These are phyloP conservation scores for Lipomyces chichibuensis DNA, from an alignment of 805 yeast species.

Conservation along the genomic window DNA sequence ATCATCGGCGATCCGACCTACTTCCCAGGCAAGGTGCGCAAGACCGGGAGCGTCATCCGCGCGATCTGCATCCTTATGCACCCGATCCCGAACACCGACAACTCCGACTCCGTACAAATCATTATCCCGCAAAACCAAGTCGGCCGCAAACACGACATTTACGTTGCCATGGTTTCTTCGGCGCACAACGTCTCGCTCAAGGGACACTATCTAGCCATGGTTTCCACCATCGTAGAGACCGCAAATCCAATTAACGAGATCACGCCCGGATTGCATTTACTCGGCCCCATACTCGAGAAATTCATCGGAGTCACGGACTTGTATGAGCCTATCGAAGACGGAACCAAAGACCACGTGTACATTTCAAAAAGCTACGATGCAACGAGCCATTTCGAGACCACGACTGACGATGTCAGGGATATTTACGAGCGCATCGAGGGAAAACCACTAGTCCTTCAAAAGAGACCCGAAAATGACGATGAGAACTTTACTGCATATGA, in stretches of 20 bases:
- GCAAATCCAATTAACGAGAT: conserved; percentile 88
- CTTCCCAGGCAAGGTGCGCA: conserved; percentile 79
- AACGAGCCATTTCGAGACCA: conserved; percentile 90
- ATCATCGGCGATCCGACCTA: conserved; percentile 98
- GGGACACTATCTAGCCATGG: conserved; percentile 89
- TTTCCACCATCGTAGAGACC: conserved; percentile 93
- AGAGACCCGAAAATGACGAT: conserved; percentile 69
- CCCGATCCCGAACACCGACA: conserved; percentile 79
- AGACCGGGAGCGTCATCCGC: conserved; percentile 76
- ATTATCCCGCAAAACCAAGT: conserved; percentile 97
- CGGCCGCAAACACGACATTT: conserved; percentile 89
- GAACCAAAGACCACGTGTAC: conserved; percentile 74
- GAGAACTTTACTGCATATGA: conserved; percentile 43
- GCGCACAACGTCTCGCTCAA: conserved; percentile 88
- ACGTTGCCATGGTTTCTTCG: conserved; percentile 85
- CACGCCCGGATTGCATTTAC: conserved; percentile 88
- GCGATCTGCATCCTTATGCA: conserved; percentile 89
- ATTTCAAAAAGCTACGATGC: conserved; percentile 92
- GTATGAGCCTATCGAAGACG: conserved; percentile 85
- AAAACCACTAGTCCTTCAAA: conserved; percentile 82
- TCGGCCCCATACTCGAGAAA: conserved; percentile 77
- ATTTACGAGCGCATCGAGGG: conserved; percentile 90
- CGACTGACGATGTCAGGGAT: conserved; percentile 96
- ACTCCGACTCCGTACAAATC: conserved; percentile 87
- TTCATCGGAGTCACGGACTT: conserved; percentile 93